Percentiles rank a stretch among this genome's conserved stretches.
Conservation (phyloP, 2,329 filamentous ascomycete genomes). For the Dothideomycetidae sp. region DNA sequence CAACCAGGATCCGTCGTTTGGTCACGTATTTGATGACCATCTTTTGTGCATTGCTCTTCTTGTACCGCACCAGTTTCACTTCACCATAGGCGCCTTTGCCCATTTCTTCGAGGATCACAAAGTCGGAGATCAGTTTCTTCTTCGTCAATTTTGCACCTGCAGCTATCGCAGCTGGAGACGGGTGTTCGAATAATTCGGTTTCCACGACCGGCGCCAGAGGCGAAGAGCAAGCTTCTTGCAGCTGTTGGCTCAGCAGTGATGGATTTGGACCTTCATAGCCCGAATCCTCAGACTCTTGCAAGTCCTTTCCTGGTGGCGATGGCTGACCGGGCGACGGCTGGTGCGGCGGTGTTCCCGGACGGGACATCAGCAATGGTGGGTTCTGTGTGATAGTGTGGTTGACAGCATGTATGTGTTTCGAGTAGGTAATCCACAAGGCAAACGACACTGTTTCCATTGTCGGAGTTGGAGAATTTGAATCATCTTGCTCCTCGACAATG, state of each 20-base stretch:
- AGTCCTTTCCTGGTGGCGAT: slow-evolving; percentile 14
- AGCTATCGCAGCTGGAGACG: slow-evolving; percentile 22
- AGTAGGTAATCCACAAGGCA: slow-evolving; percentile 95
- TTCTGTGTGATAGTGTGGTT: slow-evolving; percentile 46
- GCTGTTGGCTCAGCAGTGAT: slow-evolving; percentile 37
- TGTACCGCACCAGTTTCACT: slow-evolving; percentile 85
- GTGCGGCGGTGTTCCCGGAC: slow-evolving; percentile 55
- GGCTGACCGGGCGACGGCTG: slow-evolving; percentile 68
- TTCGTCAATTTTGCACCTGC: slow-evolving; percentile 20
- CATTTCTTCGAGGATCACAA: slow-evolving; percentile 92
- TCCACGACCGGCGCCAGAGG: slow-evolving; percentile 13
- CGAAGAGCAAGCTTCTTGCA: slow-evolving; percentile 18
- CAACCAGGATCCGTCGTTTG: slow-evolving; percentile 88
- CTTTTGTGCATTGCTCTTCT: slow-evolving; percentile 56
- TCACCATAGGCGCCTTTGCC: slow-evolving; percentile 95
- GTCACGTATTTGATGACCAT: slow-evolving; percentile 97
- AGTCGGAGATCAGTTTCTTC: slow-evolving; percentile 83
- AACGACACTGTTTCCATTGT: slow-evolving; percentile 67
- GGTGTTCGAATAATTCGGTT: slow-evolving; percentile 25
- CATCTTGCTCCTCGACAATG: slow-evolving; percentile 48
- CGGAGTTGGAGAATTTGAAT: slow-evolving; percentile 32
- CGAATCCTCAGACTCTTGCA: slow-evolving; percentile 3
- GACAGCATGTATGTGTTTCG: slow-evolving; percentile 71
- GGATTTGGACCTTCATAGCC: slow-evolving; percentile 12
- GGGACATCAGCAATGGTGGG: slow-evolving; percentile 46